Evolutionary conservation across 805 yeast species (phyloP).

Genomic region (Maudiozyma turicensis): DNA sequence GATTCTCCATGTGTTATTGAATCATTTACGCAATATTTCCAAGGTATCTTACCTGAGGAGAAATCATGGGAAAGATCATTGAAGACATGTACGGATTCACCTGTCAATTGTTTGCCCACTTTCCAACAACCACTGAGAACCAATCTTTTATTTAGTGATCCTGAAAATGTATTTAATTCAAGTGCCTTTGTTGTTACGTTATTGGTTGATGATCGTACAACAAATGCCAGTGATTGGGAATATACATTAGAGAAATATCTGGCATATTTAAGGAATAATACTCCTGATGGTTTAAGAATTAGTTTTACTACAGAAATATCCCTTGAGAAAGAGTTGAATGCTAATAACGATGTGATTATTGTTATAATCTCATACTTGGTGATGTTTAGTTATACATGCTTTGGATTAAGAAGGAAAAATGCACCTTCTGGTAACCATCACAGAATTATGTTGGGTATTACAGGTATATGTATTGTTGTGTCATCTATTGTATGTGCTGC

Average conservation of each 20-base stretch:
- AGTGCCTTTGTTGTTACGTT: slow-evolving; percentile 71
- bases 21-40: slow-evolving; percentile 82
- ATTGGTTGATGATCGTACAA: slow-evolving; percentile 48
- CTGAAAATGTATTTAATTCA: slow-evolving; percentile 44
- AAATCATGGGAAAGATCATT: slow-evolving; percentile 46
- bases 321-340: slow-evolving; percentile 71
- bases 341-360: slow-evolving; percentile 65
- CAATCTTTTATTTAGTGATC: slow-evolving; percentile 56
- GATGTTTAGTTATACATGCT: slow-evolving; percentile 83
- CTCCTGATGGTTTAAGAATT: slow-evolving; percentile 48
- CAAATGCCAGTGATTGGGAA: slow-evolving; percentile 54
- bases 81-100: slow-evolving; percentile 57
- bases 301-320: slow-evolving; percentile 79
- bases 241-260: slow-evolving; percentile 49
- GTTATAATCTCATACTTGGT: slow-evolving; percentile 65
- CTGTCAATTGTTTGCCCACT: slow-evolving; percentile 81
- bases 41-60: slow-evolving; percentile 45
- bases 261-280: slow-evolving; percentile 34
- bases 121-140: slow-evolving; percentile 85
- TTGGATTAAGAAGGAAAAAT: slow-evolving; percentile 43
- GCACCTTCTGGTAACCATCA: slow-evolving; percentile 29
- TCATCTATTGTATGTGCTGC: slow-evolving; percentile 75
- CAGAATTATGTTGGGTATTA: slow-evolving; percentile 65
- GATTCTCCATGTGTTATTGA: slow-evolving; percentile 71
- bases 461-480: slow-evolving; percentile 77